Conservation (phyloP, 257 asterid species). For the Paraleonurus japonicus region DNA sequence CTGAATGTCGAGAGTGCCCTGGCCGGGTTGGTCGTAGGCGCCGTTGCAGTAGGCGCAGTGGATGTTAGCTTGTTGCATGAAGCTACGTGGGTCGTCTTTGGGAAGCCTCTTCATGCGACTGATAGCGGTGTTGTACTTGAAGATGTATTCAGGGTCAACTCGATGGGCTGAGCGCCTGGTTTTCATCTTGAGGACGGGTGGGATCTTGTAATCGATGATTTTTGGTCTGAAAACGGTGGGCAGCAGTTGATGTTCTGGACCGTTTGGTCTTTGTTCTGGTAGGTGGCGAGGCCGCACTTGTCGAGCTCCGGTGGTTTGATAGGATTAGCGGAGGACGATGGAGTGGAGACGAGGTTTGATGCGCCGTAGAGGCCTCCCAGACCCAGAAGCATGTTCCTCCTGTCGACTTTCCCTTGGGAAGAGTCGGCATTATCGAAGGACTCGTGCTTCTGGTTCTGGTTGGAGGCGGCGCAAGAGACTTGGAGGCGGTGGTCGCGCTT, state of each 20-base stretch:
- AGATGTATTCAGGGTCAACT: constrained; percentile 5
- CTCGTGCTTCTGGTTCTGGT: constrained; percentile 23
- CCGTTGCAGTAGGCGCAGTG: constrained; percentile 51
- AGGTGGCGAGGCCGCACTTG: constrained; percentile 22
- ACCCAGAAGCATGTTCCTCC: constrained; percentile 42
- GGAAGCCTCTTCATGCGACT: constrained; percentile 35
- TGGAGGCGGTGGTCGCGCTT: constrained; percentile 21
- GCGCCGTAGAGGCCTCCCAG: constrained; percentile 45
- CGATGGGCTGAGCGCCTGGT: constrained; percentile 30
- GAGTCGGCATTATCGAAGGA: not conserved
- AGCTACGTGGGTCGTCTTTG: constrained; percentile 36
- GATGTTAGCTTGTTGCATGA: constrained; percentile 38
- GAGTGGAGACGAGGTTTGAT: constrained; percentile 23
- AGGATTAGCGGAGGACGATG: constrained; percentile 24
- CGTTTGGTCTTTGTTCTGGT: not conserved
- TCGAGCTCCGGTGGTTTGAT: constrained; percentile 24
- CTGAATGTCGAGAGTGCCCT: constrained; percentile 25
- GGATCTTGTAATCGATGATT: constrained; percentile 28
- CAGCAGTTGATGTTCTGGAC: constrained; percentile 33
- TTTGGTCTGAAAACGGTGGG: not conserved
- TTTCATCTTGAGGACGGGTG: not conserved
- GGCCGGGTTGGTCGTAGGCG: constrained; percentile 35
- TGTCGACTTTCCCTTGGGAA: constrained; percentile 14
- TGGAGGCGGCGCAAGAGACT: not conserved
- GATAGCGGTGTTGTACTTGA: constrained; percentile 36